Base-by-base conservation (phyloP, 805 yeast genomes). In the Candida awuae region DNA sequence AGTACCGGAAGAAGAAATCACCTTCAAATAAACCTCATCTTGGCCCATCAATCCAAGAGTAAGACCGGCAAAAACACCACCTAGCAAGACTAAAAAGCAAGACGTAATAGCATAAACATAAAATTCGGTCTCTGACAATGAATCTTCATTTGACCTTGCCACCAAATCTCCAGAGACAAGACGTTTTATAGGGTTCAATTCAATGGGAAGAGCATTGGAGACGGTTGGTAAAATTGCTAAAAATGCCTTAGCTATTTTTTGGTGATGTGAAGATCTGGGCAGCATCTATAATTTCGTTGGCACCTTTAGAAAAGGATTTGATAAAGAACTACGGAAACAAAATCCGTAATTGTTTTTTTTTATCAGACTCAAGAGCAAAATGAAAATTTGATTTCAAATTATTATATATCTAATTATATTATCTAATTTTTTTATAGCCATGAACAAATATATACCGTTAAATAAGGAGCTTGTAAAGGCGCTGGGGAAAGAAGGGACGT, bases 41-140 rank as follows among this genome's bases (percentile, higher is more conserved):
- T 90, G 97, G 49, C 97, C 97, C 98, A 90, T 90, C 9, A 90
- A 71, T 2, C 92, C 97, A 35, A 90, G 67, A n/a, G 98, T 92
- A 31, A 90, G 68, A 7, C 94, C 95, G 5, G 95, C 94, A 68
- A 85, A 85, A n/a, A 83, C 78, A 49, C 95, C 95, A 42, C 95
- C 95, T 4, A 82, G 66, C 26, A 85, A 52, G 1, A 84, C 94
- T 18, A 84, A 66, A 17, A 65, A 47, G 6, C 71, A 68, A 1
- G 92, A 80, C 12, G 80, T 65, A 35, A 65, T 37, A 49, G 75
- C 56, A 50, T 75, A 73, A 26, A 68, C 47, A 52, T 68, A 71
- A 46, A 69, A 70, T 46, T 71, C 54, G 13, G 53, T 49, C 6
- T 52, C 54, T 1, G 58, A 48, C 15, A 56, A 46, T 1, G 61